These are phyloP conservation scores for Xerocomellus dryophilus DNA, from an alignment of 768 basidiomycete genomes.

Conservation along the genomic window DNA sequence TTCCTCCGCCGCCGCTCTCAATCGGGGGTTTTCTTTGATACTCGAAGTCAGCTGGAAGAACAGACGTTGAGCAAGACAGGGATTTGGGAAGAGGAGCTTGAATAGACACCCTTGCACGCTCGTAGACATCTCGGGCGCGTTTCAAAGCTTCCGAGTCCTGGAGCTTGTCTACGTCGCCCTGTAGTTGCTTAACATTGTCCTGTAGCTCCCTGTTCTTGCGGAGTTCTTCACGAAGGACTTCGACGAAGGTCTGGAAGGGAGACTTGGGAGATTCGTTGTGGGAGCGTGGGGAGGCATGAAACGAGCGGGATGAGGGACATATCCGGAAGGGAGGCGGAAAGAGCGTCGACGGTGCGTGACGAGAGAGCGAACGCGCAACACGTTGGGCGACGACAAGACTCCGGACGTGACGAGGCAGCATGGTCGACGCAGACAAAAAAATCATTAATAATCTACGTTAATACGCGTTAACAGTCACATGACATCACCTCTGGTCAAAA, in stretches of 20 bases:
- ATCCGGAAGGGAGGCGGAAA: conserved; percentile 33
- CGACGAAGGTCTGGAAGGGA: conserved; percentile 94
- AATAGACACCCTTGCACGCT: conserved; percentile 80
- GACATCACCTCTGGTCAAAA: not conserved
- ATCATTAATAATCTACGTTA: not conserved
- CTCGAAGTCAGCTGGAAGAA: conserved; percentile 76
- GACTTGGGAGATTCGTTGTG: conserved; percentile 76
- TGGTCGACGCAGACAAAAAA: conserved; percentile 19
- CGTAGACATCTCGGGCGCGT: conserved; percentile 85
- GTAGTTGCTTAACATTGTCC: conserved; percentile 95
- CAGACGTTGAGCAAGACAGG: conserved; percentile 2
- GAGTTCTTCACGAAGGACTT: conserved; percentile 89
- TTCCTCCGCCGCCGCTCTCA: conserved; percentile 92
- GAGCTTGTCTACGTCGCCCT: conserved; percentile 95
- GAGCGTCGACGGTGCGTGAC: conserved; percentile 10
- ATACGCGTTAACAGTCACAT: conserved; percentile 9
- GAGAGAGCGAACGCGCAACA: conserved; percentile 20
- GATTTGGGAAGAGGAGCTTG: not conserved
- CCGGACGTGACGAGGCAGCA: conserved; percentile 50
- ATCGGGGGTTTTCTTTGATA: conserved; percentile 91
- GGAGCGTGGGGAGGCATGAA: conserved; percentile 65
- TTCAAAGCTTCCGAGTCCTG: conserved; percentile 98
- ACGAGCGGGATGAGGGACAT: conserved; percentile 32
- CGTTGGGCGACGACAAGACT: conserved; percentile 34
- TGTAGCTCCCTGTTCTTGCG: conserved; percentile 92